These are phyloP conservation scores for Vitis hybrid DNA, from an alignment of 177 flowering plant genomes.

Conservation along the genomic window DNA sequence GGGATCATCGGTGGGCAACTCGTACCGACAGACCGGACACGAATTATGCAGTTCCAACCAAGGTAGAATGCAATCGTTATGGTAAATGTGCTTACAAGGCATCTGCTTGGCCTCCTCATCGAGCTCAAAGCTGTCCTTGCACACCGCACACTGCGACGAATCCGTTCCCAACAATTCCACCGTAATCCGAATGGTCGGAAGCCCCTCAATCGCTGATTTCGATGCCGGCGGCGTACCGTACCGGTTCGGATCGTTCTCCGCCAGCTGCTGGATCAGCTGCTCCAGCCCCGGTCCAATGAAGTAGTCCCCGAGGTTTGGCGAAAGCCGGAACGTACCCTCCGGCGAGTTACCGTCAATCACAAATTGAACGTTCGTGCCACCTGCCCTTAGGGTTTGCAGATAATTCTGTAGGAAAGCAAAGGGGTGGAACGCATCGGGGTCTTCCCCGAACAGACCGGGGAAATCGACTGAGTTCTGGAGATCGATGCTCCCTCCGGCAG, in stretches of 20 bases:
- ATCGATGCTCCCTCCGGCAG: constrained; percentile 8
- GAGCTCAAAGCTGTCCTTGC: constrained; percentile 46
- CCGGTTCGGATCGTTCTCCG: constrained; percentile 90
- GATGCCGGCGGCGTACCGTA: constrained; percentile 93
- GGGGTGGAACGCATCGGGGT: constrained; percentile 54
- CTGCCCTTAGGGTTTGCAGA: constrained; percentile 45
- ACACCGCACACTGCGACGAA: constrained; percentile 64
- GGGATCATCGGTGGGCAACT: constrained; percentile 83
- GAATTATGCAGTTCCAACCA: constrained; percentile 64
- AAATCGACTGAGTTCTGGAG: constrained; percentile 22
- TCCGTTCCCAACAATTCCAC: constrained; percentile 52
- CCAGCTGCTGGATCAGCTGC: constrained; percentile 92
- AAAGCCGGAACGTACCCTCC: constrained; percentile 35
- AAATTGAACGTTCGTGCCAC: constrained; percentile 73
- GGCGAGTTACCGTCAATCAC: constrained; percentile 52
- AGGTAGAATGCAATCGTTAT: constrained; percentile 47
- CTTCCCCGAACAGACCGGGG: constrained; percentile 23
- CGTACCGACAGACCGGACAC: constrained; percentile 59
- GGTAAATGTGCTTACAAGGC: constrained; percentile 61
- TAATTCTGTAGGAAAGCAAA: constrained; percentile 58
- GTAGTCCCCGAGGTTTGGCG: constrained; percentile 70
- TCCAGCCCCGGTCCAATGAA: constrained; percentile 89
- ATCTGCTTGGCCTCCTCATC: constrained; percentile 43
- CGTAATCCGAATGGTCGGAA: constrained; percentile 51
- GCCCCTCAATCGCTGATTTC: constrained; percentile 57